Evolutionary conservation across 768 basidiomycete species (phyloP).

Genomic region (Kwoniella europaea): DNA sequence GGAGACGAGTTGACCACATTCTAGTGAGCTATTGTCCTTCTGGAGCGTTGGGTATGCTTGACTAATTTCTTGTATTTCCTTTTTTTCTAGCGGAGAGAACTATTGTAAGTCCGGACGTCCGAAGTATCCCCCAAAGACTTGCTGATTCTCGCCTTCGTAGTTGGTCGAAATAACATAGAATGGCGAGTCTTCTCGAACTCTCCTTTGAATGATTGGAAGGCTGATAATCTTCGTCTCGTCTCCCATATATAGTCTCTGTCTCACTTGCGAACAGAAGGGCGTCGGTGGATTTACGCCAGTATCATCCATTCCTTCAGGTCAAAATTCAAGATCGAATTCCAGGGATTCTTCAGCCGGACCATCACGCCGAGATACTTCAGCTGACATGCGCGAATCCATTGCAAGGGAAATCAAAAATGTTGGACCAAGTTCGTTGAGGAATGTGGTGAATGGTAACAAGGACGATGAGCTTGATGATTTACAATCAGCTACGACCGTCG

Average conservation of each 20-base stretch:
- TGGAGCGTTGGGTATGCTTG: neutral
- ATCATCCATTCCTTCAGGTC: constrained; percentile 9
- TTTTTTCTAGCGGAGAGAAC: constrained; percentile 36
- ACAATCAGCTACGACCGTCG: neutral
- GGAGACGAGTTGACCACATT: constrained; percentile 57
- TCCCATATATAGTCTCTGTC: constrained; percentile 38
- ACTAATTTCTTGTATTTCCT: neutral
- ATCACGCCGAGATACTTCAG: constrained; percentile 9
- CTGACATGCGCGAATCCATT: constrained; percentile 9
- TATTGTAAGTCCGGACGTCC: constrained; percentile 34
- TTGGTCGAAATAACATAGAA: constrained; percentile 51
- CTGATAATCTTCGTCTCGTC: constrained; percentile 4
- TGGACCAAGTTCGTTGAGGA: constrained; percentile 17
- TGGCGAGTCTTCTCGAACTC: constrained; percentile 34
- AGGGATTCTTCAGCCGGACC: constrained; percentile 27
- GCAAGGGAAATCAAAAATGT: constrained; percentile 7
- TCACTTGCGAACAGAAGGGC: constrained; percentile 44
- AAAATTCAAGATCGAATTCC: constrained; percentile 7
- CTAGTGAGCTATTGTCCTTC: constrained; percentile 43
- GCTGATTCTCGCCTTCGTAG: constrained; percentile 14
- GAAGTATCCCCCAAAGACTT: neutral
- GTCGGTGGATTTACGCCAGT: constrained; percentile 45
- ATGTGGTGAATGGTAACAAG: constrained; percentile 9
- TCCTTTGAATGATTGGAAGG: neutral
- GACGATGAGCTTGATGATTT: neutral